Evolutionary conservation across 176 grass and related monocot genomes (phyloP).

Genomic region (Triticum turgidum): DNA sequence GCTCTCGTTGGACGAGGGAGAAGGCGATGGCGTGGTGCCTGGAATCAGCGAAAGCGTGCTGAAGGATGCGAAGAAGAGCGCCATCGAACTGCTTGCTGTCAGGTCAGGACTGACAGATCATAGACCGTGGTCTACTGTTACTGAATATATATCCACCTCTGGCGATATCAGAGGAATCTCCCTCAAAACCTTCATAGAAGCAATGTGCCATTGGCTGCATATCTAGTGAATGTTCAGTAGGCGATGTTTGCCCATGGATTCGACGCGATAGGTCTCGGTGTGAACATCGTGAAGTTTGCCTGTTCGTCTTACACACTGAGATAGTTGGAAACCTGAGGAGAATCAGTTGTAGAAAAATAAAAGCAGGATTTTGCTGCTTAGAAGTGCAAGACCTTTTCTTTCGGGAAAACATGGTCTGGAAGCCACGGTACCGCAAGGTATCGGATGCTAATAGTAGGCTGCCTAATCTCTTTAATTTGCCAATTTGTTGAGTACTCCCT

Average conservation of each 20-base stretch:
- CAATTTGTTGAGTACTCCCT: background rate
- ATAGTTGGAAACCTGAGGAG: background rate
- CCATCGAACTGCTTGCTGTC: slow-evolving; percentile 69
- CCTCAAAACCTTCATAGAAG: background rate
- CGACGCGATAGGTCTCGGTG: background rate
- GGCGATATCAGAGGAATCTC: background rate
- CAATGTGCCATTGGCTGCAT: background rate
- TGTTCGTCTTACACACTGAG: background rate
- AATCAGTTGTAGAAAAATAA: background rate
- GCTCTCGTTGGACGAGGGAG: slow-evolving; percentile 35
- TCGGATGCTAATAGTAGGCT: background rate
- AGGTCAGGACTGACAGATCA: slow-evolving; percentile 37
- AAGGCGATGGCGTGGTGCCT: background rate
- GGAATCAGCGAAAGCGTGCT: slow-evolving; percentile 46
- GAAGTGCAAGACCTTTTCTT: background rate
- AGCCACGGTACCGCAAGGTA: background rate
- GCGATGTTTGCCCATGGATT: background rate
- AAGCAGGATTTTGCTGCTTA: background rate
- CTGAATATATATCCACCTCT: slow-evolving; percentile 1
- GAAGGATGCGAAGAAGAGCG: slow-evolving; percentile 57
- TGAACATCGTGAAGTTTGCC: background rate
- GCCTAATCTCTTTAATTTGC: background rate
- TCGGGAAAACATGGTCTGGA: background rate
- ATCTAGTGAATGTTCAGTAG: background rate
- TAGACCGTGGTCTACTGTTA: background rate